phyloP scores from a whole-genome alignment of 1,284 basidiomycete species.

The Tilletia walkeri region DNA sequence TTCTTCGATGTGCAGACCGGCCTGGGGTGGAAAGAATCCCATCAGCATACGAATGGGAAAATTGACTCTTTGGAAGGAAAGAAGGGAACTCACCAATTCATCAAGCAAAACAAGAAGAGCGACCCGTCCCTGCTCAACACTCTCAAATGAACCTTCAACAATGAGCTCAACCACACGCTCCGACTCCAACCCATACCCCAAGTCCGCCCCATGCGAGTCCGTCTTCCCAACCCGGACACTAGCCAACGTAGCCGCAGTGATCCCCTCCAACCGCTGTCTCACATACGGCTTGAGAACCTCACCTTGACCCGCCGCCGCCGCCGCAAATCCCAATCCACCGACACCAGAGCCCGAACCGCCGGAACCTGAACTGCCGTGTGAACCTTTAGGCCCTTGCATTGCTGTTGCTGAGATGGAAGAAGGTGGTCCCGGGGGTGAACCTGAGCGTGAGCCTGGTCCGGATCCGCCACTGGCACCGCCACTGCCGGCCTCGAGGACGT shows the following conservation, averaged over 20 bases:
- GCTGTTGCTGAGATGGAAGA: too few species aligned
- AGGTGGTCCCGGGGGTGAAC: background rate
- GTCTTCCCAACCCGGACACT: conserved; percentile 72
- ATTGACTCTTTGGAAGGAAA: background rate
- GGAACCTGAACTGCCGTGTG: background rate
- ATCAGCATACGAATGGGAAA: background rate
- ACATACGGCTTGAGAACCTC: conserved; percentile 82
- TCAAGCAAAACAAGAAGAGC: conserved; percentile 89
- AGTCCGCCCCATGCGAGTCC: conserved; percentile 41
- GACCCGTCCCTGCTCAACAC: conserved; percentile 86
- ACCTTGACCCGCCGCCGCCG: background rate
- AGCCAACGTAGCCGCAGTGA: conserved; percentile 80
- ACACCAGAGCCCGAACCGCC: background rate
- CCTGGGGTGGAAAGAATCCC: conserved; percentile 26
- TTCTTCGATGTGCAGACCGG: conserved; percentile 72
- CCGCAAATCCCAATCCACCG: background rate
- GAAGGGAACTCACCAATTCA: conserved; percentile 59
- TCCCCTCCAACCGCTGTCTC: conserved; percentile 81
- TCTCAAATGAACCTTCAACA: conserved; percentile 78
- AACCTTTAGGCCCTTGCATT: background rate
- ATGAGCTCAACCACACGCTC: conserved; percentile 89
- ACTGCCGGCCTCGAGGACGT: conserved; percentile 65
- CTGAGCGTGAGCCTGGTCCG: background rate
- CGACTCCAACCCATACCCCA: conserved; percentile 74
- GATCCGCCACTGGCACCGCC: background rate